Base-by-base conservation (phyloP, 305 asterid species). In the Fraxinus sp. region DNA sequence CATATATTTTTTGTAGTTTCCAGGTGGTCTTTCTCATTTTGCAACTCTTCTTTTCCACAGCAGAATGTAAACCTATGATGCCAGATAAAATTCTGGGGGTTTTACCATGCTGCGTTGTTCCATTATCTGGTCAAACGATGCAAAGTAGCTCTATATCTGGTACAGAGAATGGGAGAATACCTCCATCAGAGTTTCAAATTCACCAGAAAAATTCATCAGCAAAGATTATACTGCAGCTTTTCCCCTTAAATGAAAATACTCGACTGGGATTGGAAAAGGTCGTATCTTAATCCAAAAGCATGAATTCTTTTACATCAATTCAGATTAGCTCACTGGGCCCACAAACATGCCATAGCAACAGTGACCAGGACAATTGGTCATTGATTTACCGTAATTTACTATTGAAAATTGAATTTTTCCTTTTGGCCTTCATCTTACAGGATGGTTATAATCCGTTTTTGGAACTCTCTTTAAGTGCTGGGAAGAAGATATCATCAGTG, bases 191-290 rank as follows among this genome's bases (percentile, higher is more conserved):
- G 85, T 87, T 81, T 83, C 86, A 78, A 75, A 80, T 62, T 77
- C 86, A 85, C 78, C 82, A 81, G 81, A 83, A 79, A 84, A 79
- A 70, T 83, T 85, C 91, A 22, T 87, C 90, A 84, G 78, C 86
- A 84, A 95, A 92, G 92, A 80, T 94, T 83, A 94, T 89, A 87
- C 86, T 95, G 89, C 99, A 94, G 87, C 97, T 95, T 83, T 94
- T 93, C 87, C 98, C 99, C 32, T 75, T 94, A 78, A 86, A 87
- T 79, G 92, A 88, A 82, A 80, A 79, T 13, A 91, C 86, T 37
- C 95, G 93, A 43, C 77, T 84, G 83, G 89, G 88, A 83, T 78
- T 95, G 86, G 98, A 94, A 86, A 91, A 91, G 95, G 99, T 93
- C 87, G 74, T 39, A 70, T 37, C 70, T 77, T 37, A 59, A 46